A percentile compares a stretch with the other conserved stretches of the same genome.
Conservation (phyloP, 768 basidiomycete genomes). For the Mycena filopes region DNA sequence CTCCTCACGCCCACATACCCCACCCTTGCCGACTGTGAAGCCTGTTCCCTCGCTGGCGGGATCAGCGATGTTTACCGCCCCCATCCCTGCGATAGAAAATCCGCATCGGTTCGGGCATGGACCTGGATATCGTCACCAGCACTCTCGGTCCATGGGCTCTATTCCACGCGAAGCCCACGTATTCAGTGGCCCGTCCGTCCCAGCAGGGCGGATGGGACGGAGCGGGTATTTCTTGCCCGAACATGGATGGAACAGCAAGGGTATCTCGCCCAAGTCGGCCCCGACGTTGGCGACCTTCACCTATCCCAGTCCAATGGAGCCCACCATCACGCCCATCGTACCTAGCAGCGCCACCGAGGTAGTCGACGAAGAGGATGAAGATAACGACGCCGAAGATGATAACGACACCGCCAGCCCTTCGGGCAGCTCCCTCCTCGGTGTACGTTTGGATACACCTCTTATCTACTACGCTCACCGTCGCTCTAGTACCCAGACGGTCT, state of each 20-base stretch:
- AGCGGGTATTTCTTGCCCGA: slow-evolving; percentile 31
- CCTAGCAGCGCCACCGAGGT: slow-evolving; percentile 24
- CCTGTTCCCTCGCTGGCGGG: slow-evolving; percentile 26
- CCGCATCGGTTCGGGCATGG: slow-evolving; percentile 21
- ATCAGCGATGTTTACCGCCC: slow-evolving; percentile 17
- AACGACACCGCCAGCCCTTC: slow-evolving; percentile 30
- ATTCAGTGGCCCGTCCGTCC: slow-evolving; percentile 16
- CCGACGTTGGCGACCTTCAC: slow-evolving; percentile 32
- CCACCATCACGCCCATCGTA: slow-evolving; percentile 21
- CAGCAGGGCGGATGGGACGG: slow-evolving; percentile 30
- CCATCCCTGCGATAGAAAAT: slow-evolving; percentile 13
- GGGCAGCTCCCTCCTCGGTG: slow-evolving; percentile 24
- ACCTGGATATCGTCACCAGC: slow-evolving; percentile 28
- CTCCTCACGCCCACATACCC: slow-evolving; percentile 29
- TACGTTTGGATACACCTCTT: slow-evolving; percentile 4
- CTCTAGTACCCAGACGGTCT: slow-evolving; percentile 28
- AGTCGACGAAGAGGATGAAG: slow-evolving; percentile 46
- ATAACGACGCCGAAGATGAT: slow-evolving; percentile 43
- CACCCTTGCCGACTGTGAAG: slow-evolving; percentile 26
- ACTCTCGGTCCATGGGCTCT: slow-evolving; percentile 34
- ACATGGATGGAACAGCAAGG: slow-evolving; percentile 29
- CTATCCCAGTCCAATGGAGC: slow-evolving; percentile 36
- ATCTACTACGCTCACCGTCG: not conserved
- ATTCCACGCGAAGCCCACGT: slow-evolving; percentile 30
- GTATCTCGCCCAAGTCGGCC: slow-evolving; percentile 32